Conservation (phyloP, 306 rosid genomes). For the Arachis hypogaea region DNA sequence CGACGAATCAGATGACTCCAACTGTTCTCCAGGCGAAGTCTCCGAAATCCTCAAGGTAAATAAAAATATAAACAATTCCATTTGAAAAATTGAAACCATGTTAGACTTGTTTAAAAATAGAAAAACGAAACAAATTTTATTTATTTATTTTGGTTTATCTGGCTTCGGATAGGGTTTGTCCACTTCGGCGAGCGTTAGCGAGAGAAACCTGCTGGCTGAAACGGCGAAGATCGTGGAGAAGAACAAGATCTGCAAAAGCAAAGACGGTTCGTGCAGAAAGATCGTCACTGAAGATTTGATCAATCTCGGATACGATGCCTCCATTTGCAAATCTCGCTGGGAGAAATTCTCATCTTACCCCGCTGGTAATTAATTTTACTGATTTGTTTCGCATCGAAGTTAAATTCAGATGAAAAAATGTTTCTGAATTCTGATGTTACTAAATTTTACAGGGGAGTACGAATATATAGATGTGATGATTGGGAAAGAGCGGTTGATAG, state of each 20-base stretch:
- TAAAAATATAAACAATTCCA: background rate
- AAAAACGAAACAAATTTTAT: background rate
- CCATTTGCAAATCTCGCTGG: conserved; percentile 89
- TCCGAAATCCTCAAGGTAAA: conserved; percentile 76
- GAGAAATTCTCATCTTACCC: conserved; percentile 67
- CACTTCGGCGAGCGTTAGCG: conserved; percentile 56
- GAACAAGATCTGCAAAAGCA: conserved; percentile 69
- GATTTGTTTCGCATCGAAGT: background rate
- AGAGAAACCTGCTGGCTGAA: conserved; percentile 78
- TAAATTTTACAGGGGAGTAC: conserved; percentile 58
- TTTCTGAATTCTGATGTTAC: background rate
- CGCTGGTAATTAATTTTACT: conserved; percentile 55
- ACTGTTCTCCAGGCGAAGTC: conserved; percentile 50
- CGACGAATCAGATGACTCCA: conserved; percentile 66
- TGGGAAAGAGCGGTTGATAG: conserved; percentile 52
- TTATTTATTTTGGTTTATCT: background rate
- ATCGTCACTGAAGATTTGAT: conserved; percentile 51
- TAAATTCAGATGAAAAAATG: background rate
- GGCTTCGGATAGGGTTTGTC: conserved; percentile 56
- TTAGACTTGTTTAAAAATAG: background rate
- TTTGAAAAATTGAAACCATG: background rate
- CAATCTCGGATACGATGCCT: conserved; percentile 83
- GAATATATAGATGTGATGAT: conserved; percentile 70
- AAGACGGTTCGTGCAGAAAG: conserved; percentile 59
- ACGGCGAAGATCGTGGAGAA: conserved; percentile 76